A percentile compares a stretch with the other conserved stretches of the same genome.
Evolutionary conservation across 2,329 filamentous ascomycete genomes (phyloP).

Genomic region (Venturia effusa): DNA sequence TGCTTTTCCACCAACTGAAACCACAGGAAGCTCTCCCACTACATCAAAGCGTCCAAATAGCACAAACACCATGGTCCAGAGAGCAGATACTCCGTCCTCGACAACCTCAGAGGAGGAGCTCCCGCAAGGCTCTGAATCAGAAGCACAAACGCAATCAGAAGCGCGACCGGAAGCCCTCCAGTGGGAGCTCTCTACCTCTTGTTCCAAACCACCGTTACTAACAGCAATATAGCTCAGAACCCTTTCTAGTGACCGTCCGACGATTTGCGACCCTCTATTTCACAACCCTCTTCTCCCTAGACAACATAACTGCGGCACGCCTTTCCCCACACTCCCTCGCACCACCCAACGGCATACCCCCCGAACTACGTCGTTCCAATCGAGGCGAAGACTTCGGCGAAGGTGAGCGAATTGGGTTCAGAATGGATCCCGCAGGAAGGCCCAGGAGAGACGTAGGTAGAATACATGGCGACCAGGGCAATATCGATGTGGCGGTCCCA

Average conservation of each 20-base stretch:
- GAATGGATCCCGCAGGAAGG: slow-evolving; percentile 10
- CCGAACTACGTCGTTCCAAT: not conserved
- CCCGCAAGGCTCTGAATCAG: not conserved
- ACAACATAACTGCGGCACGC: slow-evolving; percentile 25
- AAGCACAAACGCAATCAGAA: not conserved
- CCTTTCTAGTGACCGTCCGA: slow-evolving; percentile 14
- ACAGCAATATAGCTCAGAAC: not conserved
- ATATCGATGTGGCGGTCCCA: not conserved
- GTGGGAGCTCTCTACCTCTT: not conserved
- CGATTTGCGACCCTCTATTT: slow-evolving; percentile 28
- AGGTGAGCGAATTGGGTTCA: slow-evolving; percentile 4
- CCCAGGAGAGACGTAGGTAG: not conserved
- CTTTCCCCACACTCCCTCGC: slow-evolving; percentile 22
- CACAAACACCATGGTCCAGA: not conserved
- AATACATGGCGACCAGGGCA: not conserved
- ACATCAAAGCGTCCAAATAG: too few relatives aligned
- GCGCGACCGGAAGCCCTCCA: not conserved
- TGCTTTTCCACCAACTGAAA: not conserved
- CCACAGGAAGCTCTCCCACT: not conserved
- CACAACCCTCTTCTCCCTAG: slow-evolving; percentile 28
- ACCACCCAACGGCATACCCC: not conserved
- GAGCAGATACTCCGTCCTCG: not conserved
- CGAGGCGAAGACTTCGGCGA: slow-evolving; percentile 5
- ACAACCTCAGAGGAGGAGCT: not conserved
- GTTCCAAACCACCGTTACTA: not conserved